These are phyloP conservation scores for Petunia hybrid DNA, from an alignment of 305 asterid species.

Conservation along the genomic window DNA sequence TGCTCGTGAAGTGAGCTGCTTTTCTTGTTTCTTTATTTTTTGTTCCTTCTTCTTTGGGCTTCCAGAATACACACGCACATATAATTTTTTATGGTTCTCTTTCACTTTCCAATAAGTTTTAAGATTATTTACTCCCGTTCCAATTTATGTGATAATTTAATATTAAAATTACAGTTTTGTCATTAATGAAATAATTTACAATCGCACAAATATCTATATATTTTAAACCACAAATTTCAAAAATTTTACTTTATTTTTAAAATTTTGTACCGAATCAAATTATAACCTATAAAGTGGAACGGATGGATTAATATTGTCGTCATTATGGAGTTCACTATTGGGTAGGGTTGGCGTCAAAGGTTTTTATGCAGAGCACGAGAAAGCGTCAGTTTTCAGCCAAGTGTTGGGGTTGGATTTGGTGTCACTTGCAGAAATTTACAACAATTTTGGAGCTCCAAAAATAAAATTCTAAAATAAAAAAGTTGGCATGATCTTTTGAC, in stretches of 20 bases:
- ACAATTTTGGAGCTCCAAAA: background rate
- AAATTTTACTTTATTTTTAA: too few relatives aligned
- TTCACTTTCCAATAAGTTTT: too few relatives aligned
- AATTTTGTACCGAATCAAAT: too few relatives aligned
- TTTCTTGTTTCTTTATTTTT: slow-evolving; percentile 42
- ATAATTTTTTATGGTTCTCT: too few relatives aligned
- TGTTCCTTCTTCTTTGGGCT: slow-evolving; percentile 31
- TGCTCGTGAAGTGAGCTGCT: slow-evolving; percentile 69
- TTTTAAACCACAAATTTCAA: background rate
- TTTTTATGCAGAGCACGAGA: slow-evolving; percentile 26
- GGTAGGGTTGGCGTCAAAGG: background rate
- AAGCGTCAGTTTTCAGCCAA: slow-evolving; percentile 16
- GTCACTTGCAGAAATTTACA: slow-evolving; percentile 24
- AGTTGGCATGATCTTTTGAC: slow-evolving; percentile 13
- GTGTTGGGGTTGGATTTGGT: slow-evolving; percentile 30
- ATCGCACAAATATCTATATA: background rate
- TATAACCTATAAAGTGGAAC: background rate
- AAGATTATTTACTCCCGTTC: too few relatives aligned
- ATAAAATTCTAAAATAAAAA: background rate
- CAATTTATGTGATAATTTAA: background rate
- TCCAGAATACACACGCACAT: slow-evolving; percentile 1
- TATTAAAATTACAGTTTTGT: too few relatives aligned
- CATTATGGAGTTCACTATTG: background rate
- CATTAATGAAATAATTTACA: too few relatives aligned
- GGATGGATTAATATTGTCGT: background rate